phyloP scores from a whole-genome alignment of 2,329 filamentous ascomycete genomes.

The Alternaria sp. region DNA sequence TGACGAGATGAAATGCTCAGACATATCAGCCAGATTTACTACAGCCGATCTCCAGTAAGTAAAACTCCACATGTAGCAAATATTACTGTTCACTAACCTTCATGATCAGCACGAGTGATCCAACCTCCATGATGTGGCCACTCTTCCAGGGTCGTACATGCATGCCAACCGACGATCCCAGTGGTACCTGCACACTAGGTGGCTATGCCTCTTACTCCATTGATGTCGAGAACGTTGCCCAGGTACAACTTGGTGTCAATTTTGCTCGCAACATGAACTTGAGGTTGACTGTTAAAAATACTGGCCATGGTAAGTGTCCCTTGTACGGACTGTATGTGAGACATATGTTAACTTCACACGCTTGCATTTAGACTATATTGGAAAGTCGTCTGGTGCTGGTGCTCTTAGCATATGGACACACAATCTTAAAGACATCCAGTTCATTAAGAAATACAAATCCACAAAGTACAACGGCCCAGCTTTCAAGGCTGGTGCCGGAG shows the following conservation, averaged over 20 bases:
- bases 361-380: conserved; percentile 14
- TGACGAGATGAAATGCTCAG: conserved; percentile 24
- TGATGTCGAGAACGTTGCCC: conserved; percentile 24
- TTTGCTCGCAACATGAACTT: conserved; percentile 33
- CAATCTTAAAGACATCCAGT: conserved; percentile 31
- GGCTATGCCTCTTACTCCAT: conserved; percentile 28
- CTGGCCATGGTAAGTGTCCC: conserved; percentile 19
- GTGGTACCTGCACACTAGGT: conserved; percentile 23
- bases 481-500: conserved; percentile 38
- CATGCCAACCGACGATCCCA: conserved; percentile 24
- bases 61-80: neutral
- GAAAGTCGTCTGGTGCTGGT: conserved; percentile 37
- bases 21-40: conserved; percentile 20
- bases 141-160: conserved; percentile 39
- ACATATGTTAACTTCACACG: too few relatives aligned
- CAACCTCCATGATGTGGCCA: conserved; percentile 38
- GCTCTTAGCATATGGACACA: conserved; percentile 43
- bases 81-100: neutral
- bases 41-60: conserved; percentile 20
- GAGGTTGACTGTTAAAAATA: conserved; percentile 30
- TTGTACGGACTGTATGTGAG: too few relatives aligned
- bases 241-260: conserved; percentile 27
- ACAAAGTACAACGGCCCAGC: conserved; percentile 30
- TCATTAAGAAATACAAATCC: conserved; percentile 22
- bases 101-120: conserved; percentile 22